Percentiles rank a stretch among this genome's conserved stretches.
These are phyloP conservation scores for Pseudohyphozyma bogoriensis DNA, from an alignment of 768 basidiomycete species.

Conservation along the genomic window DNA sequence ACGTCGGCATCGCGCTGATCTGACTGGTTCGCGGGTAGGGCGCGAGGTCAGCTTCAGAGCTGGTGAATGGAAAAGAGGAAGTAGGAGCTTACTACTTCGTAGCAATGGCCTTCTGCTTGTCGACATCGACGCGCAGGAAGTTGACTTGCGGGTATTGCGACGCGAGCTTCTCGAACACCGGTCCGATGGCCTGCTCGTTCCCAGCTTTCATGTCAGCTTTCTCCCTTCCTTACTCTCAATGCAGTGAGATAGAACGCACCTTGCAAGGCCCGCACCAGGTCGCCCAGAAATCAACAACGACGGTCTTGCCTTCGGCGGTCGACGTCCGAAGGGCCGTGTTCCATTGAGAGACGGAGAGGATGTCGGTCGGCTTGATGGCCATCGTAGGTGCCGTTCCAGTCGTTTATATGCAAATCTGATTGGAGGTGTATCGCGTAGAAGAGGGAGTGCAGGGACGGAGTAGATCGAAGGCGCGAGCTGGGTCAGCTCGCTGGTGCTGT, in stretches of 20 bases:
- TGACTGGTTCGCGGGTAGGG: neutral
- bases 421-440: too few relatives aligned
- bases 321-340: conserved; percentile 11
- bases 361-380: conserved; percentile 11
- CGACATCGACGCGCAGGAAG: conserved; percentile 19
- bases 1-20: conserved; percentile 27
- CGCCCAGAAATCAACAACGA: conserved; percentile 6
- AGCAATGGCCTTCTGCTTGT: conserved; percentile 1
- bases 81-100: conserved; percentile 3
- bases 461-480: too few relatives aligned
- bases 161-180: conserved; percentile 14
- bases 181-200: conserved; percentile 7
- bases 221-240: too few relatives aligned
- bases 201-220: neutral
- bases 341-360: conserved; percentile 14
- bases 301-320: conserved; percentile 16
- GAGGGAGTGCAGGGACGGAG: too few relatives aligned
- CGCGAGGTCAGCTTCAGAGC: neutral
- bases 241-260: neutral
- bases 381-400: too few relatives aligned
- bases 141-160: neutral
- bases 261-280: conserved; percentile 20
- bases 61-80: neutral
- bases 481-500: too few relatives aligned
- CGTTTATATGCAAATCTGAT: too few relatives aligned